Conservation (phyloP, 306 rosid species). For the Pyrus pyrifolia region DNA sequence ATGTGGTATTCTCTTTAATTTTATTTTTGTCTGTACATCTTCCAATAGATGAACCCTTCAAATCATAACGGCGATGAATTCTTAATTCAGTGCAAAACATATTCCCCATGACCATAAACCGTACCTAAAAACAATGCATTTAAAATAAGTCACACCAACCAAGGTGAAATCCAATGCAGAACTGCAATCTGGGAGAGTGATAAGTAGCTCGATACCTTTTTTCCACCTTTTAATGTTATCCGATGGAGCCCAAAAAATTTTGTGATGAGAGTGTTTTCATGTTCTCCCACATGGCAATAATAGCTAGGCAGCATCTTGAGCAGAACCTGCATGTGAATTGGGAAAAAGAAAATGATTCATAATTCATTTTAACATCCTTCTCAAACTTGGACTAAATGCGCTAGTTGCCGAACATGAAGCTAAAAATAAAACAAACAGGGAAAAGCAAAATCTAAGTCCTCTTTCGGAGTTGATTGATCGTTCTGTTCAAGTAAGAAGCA, state of each 20-base stretch:
- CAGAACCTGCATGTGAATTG: constrained; percentile 44
- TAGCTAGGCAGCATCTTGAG: constrained; percentile 89
- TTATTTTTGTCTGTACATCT: constrained; percentile 62
- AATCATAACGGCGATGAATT: constrained; percentile 87
- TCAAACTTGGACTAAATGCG: not conserved
- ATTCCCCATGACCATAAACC: constrained; percentile 97
- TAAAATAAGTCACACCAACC: constrained; percentile 12
- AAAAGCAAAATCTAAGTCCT: not conserved
- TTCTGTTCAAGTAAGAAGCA: not conserved
- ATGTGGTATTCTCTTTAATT: constrained; percentile 49
- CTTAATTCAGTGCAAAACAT: constrained; percentile 88
- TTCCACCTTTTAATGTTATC: constrained; percentile 66
- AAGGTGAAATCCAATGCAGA: constrained; percentile 7
- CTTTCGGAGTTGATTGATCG: not conserved
- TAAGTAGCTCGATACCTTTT: constrained; percentile 50
- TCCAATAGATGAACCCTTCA: constrained; percentile 89
- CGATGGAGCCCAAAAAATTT: constrained; percentile 90
- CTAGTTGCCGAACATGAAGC: not conserved
- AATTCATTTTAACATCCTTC: not conserved
- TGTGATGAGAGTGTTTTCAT: constrained; percentile 92
- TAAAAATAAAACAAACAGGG: not conserved
- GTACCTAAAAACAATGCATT: constrained; percentile 53
- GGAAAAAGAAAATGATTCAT: not conserved
- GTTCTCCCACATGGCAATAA: constrained; percentile 59
- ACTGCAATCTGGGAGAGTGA: constrained; percentile 14